phyloP scores from a whole-genome alignment of 2,329 filamentous ascomycete genomes.

The Metarhizium album region DNA sequence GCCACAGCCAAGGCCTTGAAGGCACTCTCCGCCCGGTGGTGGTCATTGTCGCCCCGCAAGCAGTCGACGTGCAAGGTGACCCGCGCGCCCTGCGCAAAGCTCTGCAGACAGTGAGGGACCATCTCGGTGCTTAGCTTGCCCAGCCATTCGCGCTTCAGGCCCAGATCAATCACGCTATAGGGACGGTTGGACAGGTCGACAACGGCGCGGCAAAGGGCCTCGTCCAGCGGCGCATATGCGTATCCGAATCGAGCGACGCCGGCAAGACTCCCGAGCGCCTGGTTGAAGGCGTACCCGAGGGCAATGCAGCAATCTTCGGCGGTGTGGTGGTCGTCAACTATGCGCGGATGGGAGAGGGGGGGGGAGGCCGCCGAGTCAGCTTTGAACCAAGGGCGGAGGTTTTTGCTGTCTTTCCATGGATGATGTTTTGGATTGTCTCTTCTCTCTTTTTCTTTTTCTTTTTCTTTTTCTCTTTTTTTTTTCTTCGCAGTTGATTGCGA shows the following conservation, averaged over 20 bases:
- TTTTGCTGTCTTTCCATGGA: background rate
- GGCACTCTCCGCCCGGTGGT: conserved; percentile 90
- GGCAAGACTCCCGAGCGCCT: conserved; percentile 63
- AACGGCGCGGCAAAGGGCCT: conserved; percentile 86
- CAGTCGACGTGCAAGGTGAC: conserved; percentile 95
- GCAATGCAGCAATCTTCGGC: conserved; percentile 92
- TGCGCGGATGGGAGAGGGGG: background rate
- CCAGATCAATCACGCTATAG: conserved; percentile 72
- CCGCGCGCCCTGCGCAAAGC: conserved; percentile 81
- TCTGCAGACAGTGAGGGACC: conserved; percentile 91
- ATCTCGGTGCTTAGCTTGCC: conserved; percentile 91
- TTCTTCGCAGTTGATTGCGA: conserved; percentile 72
- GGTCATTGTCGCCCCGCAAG: conserved; percentile 83
- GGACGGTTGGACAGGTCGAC: conserved; percentile 92
- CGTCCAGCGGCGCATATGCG: conserved; percentile 89
- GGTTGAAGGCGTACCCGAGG: conserved; percentile 74
- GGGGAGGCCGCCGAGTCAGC: background rate
- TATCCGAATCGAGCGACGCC: conserved; percentile 85
- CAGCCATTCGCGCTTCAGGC: conserved; percentile 82
- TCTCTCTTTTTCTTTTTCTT: too few relatives aligned
- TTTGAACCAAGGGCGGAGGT: too few relatives aligned
- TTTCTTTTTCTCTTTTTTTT: too few relatives aligned
- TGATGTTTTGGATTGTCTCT: too few relatives aligned
- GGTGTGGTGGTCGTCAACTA: conserved; percentile 97
- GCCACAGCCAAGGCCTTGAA: conserved; percentile 95